Base-by-base conservation (phyloP, 495 filamentous ascomycete species). In the Hypoxylon rickii region DNA sequence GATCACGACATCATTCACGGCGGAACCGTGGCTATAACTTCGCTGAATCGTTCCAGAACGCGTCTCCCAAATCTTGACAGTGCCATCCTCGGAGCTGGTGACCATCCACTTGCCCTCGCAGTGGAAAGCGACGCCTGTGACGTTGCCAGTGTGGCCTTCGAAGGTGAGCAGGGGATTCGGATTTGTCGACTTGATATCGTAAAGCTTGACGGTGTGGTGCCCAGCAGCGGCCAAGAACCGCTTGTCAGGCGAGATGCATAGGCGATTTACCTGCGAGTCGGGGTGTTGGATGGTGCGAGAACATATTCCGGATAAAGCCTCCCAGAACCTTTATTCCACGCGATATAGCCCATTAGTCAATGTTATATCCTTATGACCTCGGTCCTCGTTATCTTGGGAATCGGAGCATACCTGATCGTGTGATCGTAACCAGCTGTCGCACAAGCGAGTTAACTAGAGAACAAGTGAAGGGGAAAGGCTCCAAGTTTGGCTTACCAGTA, bases 71-170 rank as follows among this genome's bases (percentile, higher is more conserved):
- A 98, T 96, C 78, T 97, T 97, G 58, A 98, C 93, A 6, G 92
- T 96, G 41, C 92, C 89, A 64, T 98, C 94, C 69, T 98, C 94
- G 31, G 90, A 95, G 72, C 89, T 94, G 3, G 94, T 98, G n/a
- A 97, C 93, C 92, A 98, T 97, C 94, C 94, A 98, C 73, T 97
- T 97, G 8, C 92, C 92, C 69, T 98, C 94, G 64, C 92, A 96
- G 70, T 98, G 94, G 67, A 97, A 98, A 18, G 92, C 94, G 19
- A 98, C 87, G 3, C 95, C 94, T 0, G 94, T 98, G 68, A 98
- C 84, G 61, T 98, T 98, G 59, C 85, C 88, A 12, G 90, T 95
- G 70, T 98, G 94, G 41, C 94, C 94, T 53, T 97, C 92, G 65
- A 98, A 97, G 31, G 87, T 88, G 57, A 96, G 84, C 3, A 97